Base-by-base conservation (phyloP, 257 asterid genomes). In the Haberlea rhodopensis region DNA sequence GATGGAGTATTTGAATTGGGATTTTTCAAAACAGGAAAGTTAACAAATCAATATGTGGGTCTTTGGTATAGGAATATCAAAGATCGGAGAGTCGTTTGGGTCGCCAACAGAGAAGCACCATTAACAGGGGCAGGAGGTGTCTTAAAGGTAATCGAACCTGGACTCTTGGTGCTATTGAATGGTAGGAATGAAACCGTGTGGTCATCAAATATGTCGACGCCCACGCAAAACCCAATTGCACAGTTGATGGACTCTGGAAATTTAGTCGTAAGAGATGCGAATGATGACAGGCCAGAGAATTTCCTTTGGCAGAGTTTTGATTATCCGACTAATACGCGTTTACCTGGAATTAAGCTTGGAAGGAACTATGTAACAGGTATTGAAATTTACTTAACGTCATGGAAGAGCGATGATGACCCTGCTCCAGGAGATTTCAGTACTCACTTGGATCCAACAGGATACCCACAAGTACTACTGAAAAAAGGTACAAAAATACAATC, bases 1-100 rank as follows among this genome's bases (percentile, higher is more conserved):
- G 70, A 25, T 31, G 84, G 78, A 29, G 64, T 26, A 11, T 82
- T 80, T 26, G 82, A 75, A 9, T 40, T 79, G 51, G 88, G 81
- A 15, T 79, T 80, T n/a, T n/a, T n/a, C n/a, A n/a, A n/a, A n/a
- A n/a, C n/a, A n/a, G n/a, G n/a, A n/a, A n/a, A n/a, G n/a, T n/a
- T n/a, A n/a, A n/a, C n/a, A n/a, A n/a, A n/a, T n/a, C n/a, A n/a
- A n/a, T n/a, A n/a, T n/a, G n/a, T n/a, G n/a, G n/a, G n/a, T n/a
- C n/a, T n/a, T n/a, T n/a, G n/a, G n/a, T n/a, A n/a, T n/a, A n/a
- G n/a, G n/a, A n/a, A n/a, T n/a, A n/a, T n/a, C n/a, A n/a, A n/a
- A n/a, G n/a, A n/a, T n/a, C n/a, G n/a, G n/a, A n/a, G n/a, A n/a
- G n/a, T n/a, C n/a, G n/a, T n/a, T n/a, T n/a, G n/a, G n/a, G n/a